Conservation (phyloP, 1,284 basidiomycete species). For the Rhodotorula sp. region DNA sequence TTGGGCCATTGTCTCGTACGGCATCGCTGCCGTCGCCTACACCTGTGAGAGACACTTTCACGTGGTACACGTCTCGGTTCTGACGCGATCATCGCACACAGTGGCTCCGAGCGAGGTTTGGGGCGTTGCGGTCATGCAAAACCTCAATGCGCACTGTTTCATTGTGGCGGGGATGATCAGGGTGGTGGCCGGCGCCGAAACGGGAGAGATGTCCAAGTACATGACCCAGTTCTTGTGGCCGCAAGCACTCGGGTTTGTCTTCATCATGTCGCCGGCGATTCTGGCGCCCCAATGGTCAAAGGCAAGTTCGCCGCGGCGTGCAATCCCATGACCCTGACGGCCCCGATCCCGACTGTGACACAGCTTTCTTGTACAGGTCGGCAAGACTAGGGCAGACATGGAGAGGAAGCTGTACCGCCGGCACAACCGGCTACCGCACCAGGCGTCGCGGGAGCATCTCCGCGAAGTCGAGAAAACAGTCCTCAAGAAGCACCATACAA, state of each 20-base stretch:
- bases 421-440: neutral
- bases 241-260: slow-evolving; percentile 16
- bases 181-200: neutral
- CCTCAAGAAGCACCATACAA: neutral
- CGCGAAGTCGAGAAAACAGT: neutral
- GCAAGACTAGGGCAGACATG: slow-evolving; percentile 1
- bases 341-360: neutral
- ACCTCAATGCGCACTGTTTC: slow-evolving; percentile 11
- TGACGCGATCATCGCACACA: neutral
- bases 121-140: slow-evolving; percentile 19
- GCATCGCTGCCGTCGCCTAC: neutral
- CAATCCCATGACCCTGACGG: neutral
- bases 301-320: neutral
- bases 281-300: slow-evolving; percentile 15
- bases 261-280: slow-evolving; percentile 2
- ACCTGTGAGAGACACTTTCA: neutral
- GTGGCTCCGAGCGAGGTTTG: slow-evolving; percentile 9
- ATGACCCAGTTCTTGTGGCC: slow-evolving; percentile 18
- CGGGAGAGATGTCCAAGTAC: slow-evolving; percentile 9
- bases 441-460: neutral
- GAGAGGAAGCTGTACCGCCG: neutral
- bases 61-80: rapidly evolving
- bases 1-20: slow-evolving; percentile 15
- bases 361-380: neutral
- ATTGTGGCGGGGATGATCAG: neutral